Base-by-base conservation (phyloP, 2,329 filamentous ascomycete genomes). In the Exophiala alcalophila region DNA sequence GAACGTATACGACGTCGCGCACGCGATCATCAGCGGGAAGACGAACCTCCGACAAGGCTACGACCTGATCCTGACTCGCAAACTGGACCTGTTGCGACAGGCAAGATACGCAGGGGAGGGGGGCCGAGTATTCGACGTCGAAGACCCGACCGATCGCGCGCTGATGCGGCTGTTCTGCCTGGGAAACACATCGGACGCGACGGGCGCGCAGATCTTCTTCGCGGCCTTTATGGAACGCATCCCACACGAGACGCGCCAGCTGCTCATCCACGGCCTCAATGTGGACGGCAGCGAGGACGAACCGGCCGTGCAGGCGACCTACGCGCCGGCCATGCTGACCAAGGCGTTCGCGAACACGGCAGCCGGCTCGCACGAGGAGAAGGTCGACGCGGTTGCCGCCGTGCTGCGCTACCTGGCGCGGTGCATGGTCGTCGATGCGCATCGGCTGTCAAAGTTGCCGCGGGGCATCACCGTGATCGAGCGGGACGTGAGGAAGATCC, bases 121-220 rank as follows among this genome's bases (percentile, higher is more conserved):
- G n/a, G n/a, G n/a, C n/a, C 48, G 52, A 4, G n/a, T 29, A 2
- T 52, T 66, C 2, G 43, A 59, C 14, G 28, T 60, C 5, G 24
- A 40, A 2, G 16, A 50, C 6, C 20, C 32, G 1, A 40, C 54
- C 3, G 52, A 62, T 19, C 57, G 61, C 12, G 62, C 64, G 3
- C 47, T 66, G 11, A 55, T 63, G 26, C 58, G 65, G 2, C 33
- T 68, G 8, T 50, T 67, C n/a, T 62, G 59, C 30, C 63, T 67
- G 56, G 59, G 59, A 1, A 58, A 61, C 14, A 60, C 61, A 3
- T 54, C 49, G 14, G 52, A 53, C 20, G 42, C 46, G 7, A 37
- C 50, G 2, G 50, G 43, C 2, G 65, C 64, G 2, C 49, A 59
- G 11, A 28, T 60, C 5, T 63, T 61, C 28, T 44, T 42, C 6